Percentiles rank a stretch among this genome's conserved stretches.
Evolutionary conservation across 129 eudicot species (phyloP).

Genomic region (Escallonia herrerae): DNA sequence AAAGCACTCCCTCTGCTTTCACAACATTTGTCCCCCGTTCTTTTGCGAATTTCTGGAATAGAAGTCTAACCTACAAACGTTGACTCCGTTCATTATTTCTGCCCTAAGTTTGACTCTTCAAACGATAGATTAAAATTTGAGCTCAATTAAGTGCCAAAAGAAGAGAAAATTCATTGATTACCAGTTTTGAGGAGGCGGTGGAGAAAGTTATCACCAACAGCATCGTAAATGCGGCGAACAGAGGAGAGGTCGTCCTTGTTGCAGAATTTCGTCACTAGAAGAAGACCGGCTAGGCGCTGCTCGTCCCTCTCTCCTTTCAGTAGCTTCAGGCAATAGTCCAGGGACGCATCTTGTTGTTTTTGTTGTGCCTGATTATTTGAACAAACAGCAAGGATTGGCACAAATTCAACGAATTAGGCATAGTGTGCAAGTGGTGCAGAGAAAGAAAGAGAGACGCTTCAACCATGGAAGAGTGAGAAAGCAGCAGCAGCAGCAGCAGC

Average conservation of each 20-base stretch:
- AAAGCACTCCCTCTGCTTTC: too few species aligned
- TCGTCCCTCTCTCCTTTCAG: slow-evolving; percentile 70
- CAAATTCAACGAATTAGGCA: too few species aligned
- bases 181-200: slow-evolving; percentile 90
- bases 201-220: slow-evolving; percentile 55
- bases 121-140: too few species aligned
- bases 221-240: slow-evolving; percentile 49
- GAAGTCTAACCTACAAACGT: too few species aligned
- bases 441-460: too few species aligned
- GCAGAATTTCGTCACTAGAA: slow-evolving; percentile 68
- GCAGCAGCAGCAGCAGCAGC: too few species aligned
- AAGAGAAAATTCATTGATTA: background rate
- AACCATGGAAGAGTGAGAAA: too few species aligned
- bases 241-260: slow-evolving; percentile 53
- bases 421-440: too few species aligned
- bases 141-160: background rate
- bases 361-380: slow-evolving; percentile 14
- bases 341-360: slow-evolving; percentile 16
- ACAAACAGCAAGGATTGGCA: background rate
- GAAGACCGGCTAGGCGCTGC: slow-evolving; percentile 86
- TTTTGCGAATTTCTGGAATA: too few species aligned
- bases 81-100: too few species aligned
- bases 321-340: slow-evolving; percentile 69
- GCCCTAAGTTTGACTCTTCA: too few species aligned
- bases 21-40: too few species aligned